A percentile compares a stretch with the other conserved stretches of the same genome.
These are phyloP conservation scores for Scheffersomyces coipomensis DNA, from an alignment of 805 yeast species.

Conservation along the genomic window DNA sequence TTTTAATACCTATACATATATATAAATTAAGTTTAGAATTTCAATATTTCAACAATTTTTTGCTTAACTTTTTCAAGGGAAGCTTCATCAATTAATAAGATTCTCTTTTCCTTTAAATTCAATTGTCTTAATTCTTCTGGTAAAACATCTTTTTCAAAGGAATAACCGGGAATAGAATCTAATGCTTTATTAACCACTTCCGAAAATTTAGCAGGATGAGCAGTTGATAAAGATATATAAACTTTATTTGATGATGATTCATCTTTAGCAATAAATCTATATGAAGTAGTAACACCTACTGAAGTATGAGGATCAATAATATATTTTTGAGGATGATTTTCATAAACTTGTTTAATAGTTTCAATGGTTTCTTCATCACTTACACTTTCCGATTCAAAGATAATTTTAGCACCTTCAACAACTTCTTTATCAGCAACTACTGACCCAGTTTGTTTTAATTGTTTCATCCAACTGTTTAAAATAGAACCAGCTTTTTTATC, in stretches of 20 bases:
- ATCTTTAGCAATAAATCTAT: slow-evolving; percentile 52
- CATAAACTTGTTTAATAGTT: slow-evolving; percentile 73
- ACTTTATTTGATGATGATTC: slow-evolving; percentile 31
- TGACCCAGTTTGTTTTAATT: slow-evolving; percentile 73
- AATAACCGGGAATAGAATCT: slow-evolving; percentile 62
- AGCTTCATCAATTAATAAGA: slow-evolving; percentile 66
- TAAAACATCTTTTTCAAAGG: slow-evolving; percentile 83
- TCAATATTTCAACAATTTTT: slow-evolving; percentile 64
- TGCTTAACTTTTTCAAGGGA: slow-evolving; percentile 72
- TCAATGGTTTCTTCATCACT: slow-evolving; percentile 73
- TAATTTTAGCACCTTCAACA: slow-evolving; percentile 60
- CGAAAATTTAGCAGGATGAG: slow-evolving; percentile 98
- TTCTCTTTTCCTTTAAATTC: slow-evolving; percentile 69
- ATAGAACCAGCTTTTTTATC: slow-evolving; percentile 70
- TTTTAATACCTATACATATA: background rate
- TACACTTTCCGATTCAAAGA: slow-evolving; percentile 79
- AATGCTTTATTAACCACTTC: slow-evolving; percentile 91
- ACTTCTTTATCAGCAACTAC: slow-evolving; percentile 69
- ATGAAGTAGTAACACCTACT: slow-evolving; percentile 83
- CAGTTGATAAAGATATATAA: slow-evolving; percentile 85
- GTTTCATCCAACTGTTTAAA: slow-evolving; percentile 72
- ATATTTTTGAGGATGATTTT: slow-evolving; percentile 59
- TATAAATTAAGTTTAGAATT: slow-evolving; percentile 5
- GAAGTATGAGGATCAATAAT: slow-evolving; percentile 96
- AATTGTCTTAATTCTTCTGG: slow-evolving; percentile 84